Percentiles rank a stretch among this genome's conserved stretches.
phyloP scores from a whole-genome alignment of 2,329 filamentous ascomycete species.

The Pseudogymnoascus sp. region DNA sequence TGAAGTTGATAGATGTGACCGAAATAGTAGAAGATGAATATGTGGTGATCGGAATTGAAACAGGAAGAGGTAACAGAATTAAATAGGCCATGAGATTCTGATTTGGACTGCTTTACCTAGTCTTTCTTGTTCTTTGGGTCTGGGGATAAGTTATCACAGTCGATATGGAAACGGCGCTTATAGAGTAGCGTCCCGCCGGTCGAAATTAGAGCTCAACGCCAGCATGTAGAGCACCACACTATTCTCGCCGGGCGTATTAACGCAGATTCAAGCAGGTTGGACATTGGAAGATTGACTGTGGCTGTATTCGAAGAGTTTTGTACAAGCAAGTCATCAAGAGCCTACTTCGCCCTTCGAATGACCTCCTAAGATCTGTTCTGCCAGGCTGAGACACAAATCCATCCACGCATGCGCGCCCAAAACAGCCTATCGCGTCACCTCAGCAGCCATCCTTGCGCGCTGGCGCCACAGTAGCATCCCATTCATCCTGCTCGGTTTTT shows the following conservation, averaged over 20 bases:
- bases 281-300: constrained; percentile 9
- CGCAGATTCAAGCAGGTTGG: background rate
- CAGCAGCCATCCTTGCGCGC: background rate
- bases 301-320: constrained; percentile 10
- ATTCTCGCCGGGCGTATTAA: background rate
- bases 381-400: constrained; percentile 8
- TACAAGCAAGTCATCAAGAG: constrained; percentile 7
- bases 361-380: constrained; percentile 5
- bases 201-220: background rate
- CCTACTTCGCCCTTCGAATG: constrained; percentile 6
- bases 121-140: background rate
- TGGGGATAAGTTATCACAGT: background rate
- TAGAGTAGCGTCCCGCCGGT: background rate
- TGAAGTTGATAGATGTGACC: background rate
- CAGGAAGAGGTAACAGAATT: too few species aligned
- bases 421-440: constrained; percentile 7
- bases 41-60: background rate
- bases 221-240: background rate
- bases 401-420: constrained; percentile 6
- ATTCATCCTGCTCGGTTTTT: constrained; percentile 1
- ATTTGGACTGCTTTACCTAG: background rate
- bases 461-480: background rate
- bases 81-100: background rate
- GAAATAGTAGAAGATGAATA: background rate
- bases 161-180: background rate